Conservation (phyloP, 148 eudicot species). For the Rhododendron vialii region DNA sequence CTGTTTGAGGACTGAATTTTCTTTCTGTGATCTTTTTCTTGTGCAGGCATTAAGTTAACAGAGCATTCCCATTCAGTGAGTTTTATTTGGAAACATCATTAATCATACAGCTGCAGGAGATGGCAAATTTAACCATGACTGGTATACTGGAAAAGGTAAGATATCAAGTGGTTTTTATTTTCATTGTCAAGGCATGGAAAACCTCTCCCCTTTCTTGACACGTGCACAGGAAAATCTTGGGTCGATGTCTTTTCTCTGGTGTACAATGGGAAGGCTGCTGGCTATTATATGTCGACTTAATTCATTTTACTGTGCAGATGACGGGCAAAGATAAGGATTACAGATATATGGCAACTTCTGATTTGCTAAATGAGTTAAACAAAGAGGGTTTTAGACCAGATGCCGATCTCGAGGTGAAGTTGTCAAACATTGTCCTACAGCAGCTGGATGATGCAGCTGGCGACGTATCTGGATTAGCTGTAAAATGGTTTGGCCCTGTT, state of each 20-base stretch:
- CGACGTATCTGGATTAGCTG: constrained; percentile 96
- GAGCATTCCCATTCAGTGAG: background rate
- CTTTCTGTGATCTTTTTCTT: background rate
- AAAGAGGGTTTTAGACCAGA: constrained; percentile 81
- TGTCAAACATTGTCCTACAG: constrained; percentile 74
- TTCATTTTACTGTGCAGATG: constrained; percentile 40
- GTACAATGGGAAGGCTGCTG: background rate
- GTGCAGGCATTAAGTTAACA: constrained; percentile 7
- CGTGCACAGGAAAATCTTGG: background rate
- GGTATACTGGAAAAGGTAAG: constrained; percentile 89
- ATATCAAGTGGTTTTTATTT: background rate
- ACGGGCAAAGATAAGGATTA: constrained; percentile 91
- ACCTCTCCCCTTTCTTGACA: background rate
- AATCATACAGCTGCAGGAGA: constrained; percentile 20
- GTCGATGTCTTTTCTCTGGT: background rate
- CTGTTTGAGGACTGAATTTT: background rate
- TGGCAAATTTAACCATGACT: constrained; percentile 69
- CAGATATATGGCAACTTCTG: constrained; percentile 98
- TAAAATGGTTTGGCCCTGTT: constrained; percentile 65
- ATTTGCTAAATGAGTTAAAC: constrained; percentile 82
- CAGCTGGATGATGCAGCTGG: constrained; percentile 97
- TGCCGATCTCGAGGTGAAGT: constrained; percentile 68
- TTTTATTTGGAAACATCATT: background rate
- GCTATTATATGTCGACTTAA: background rate
- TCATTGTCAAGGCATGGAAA: background rate